Percentiles rank a stretch among this genome's conserved stretches.
Evolutionary conservation across 1,284 basidiomycete genomes (phyloP).

Genomic region (Trametes sp.): DNA sequence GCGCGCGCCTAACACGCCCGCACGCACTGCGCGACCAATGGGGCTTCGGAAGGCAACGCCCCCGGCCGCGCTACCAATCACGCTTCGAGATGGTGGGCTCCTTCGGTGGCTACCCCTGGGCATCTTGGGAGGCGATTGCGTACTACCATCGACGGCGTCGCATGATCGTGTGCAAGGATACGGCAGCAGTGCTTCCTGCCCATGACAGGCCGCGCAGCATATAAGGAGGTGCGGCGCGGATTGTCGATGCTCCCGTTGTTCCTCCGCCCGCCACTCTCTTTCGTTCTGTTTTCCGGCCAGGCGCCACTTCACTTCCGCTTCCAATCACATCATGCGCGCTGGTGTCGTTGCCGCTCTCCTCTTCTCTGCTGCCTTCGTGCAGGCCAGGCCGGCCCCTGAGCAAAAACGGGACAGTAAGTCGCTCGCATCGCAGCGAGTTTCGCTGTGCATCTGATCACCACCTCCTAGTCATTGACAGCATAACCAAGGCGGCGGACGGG

Average conservation of each 20-base stretch:
- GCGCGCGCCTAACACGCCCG: neutral
- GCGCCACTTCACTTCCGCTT: slow-evolving; percentile 6
- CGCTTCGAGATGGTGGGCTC: neutral
- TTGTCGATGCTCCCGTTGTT: neutral
- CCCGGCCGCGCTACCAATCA: neutral
- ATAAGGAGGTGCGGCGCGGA: slow-evolving; percentile 1
- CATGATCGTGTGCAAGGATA: neutral
- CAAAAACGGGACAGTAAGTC: slow-evolving; percentile 17
- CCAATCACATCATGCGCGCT: slow-evolving; percentile 14
- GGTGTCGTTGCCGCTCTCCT: slow-evolving; percentile 14
- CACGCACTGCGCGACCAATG: neutral
- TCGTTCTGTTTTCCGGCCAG: slow-evolving; percentile 14
- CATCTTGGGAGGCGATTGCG: neutral
- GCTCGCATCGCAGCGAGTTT: neutral
- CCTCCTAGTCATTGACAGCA: slow-evolving; percentile 9
- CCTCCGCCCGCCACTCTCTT: neutral
- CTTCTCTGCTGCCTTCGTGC: slow-evolving; percentile 12
- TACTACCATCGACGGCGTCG: slow-evolving; percentile 1
- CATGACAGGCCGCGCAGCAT: neutral
- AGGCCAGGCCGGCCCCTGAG: slow-evolving; percentile 20
- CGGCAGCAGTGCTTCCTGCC: neutral
- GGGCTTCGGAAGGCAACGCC: neutral
- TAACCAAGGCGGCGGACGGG: slow-evolving; percentile 11
- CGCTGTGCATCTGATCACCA: neutral
- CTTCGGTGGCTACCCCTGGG: neutral